A percentile compares a stretch with the other conserved stretches of the same genome.
These are phyloP conservation scores for Pythium vanterpoolii DNA, from an alignment of 352 stramenopile species.

Conservation along the genomic window DNA sequence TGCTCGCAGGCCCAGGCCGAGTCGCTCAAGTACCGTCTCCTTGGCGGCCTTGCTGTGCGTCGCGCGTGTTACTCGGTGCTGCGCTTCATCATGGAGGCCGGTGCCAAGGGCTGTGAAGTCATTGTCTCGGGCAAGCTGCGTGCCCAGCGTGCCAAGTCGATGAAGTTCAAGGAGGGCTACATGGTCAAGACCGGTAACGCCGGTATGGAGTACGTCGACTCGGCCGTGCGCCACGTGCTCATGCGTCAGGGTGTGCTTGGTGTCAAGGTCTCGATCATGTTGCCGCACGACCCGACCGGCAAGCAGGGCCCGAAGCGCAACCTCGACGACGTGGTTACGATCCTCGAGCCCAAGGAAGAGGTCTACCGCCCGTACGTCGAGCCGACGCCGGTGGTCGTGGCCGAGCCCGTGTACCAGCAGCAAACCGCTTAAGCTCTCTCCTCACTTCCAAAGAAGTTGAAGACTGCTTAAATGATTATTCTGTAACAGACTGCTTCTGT, in stretches of 20 bases:
- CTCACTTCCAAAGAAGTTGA: background rate
- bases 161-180: constrained; percentile 99
- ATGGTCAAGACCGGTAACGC: constrained; percentile 99
- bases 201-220: constrained; percentile 98
- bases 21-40: constrained; percentile 99
- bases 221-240: constrained; percentile 97
- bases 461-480: constrained; percentile 26
- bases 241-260: constrained; percentile 99
- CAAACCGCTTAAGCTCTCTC: constrained; percentile 39
- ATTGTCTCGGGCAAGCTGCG: constrained; percentile 99
- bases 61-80: constrained; percentile 99
- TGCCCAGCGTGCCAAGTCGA: constrained; percentile 99
- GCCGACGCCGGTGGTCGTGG: constrained; percentile 44
- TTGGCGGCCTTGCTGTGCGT: constrained; percentile 97
- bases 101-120: constrained; percentile 98
- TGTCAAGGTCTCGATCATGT: constrained; percentile 99
- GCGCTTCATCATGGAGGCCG: constrained; percentile 99
- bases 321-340: constrained; percentile 98
- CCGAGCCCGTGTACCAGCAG: constrained; percentile 39
- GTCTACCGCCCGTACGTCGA: constrained; percentile 83
- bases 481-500: constrained; percentile 33
- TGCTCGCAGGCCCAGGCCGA: constrained; percentile 98
- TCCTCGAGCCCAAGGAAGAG: constrained; percentile 99
- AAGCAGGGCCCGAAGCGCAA: constrained; percentile 97
- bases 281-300: constrained; percentile 97